Conservation (phyloP, 441 rosid species). For the Adansonia gregorii region DNA sequence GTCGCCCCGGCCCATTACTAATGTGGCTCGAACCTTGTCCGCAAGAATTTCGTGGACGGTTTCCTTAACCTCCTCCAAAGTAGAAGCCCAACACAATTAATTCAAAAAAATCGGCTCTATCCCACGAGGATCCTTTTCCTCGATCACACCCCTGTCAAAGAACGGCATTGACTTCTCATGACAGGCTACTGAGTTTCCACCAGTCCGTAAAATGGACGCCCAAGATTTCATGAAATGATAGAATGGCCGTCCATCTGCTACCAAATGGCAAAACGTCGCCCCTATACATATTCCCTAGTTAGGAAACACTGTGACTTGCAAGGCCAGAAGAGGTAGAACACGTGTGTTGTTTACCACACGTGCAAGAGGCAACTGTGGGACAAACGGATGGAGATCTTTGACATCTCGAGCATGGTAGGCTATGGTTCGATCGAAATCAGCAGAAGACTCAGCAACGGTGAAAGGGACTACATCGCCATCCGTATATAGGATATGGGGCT, state of each 20-base stretch:
- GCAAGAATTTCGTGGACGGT: conserved; percentile 9
- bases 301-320: conserved; percentile 57
- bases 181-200: not conserved
- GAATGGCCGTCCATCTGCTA: conserved; percentile 52
- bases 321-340: conserved; percentile 32
- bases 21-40: conserved; percentile 43
- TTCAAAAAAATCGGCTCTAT: conserved; percentile 26
- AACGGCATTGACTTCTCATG: conserved; percentile 33
- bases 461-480: conserved; percentile 34
- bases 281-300: conserved; percentile 53
- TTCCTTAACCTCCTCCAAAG: not conserved
- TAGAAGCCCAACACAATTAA: not conserved
- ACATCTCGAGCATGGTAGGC: conserved; percentile 16
- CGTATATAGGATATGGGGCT: conserved; percentile 35
- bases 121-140: conserved; percentile 39
- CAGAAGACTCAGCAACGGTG: conserved; percentile 37
- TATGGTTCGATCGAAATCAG: conserved; percentile 28
- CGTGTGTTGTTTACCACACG: not conserved
- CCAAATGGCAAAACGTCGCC: conserved; percentile 41
- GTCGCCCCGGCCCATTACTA: conserved; percentile 32
- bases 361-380: conserved; percentile 24
- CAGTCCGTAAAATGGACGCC: conserved; percentile 41
- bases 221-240: conserved; percentile 63
- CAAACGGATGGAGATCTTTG: conserved; percentile 31
- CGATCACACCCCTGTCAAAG: conserved; percentile 37